Base-by-base conservation (phyloP, 768 basidiomycete species). In the Pisolithus albus region DNA sequence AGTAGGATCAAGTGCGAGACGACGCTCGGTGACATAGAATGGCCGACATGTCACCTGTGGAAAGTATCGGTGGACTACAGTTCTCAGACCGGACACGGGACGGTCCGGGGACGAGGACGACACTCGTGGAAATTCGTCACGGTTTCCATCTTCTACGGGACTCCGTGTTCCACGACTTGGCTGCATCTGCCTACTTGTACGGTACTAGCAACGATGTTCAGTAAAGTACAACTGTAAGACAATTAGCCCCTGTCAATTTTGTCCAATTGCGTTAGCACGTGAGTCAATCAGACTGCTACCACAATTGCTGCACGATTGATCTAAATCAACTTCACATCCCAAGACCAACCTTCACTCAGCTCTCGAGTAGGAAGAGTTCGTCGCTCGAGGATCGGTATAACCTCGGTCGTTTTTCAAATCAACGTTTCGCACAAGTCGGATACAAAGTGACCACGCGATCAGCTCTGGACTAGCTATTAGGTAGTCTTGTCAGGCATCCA, bases 401-500 rank as follows among this genome's bases (percentile, higher is more conserved):
- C 26, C 7, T 11, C 21, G 11, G 19, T 42, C 41, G 41, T 21
- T 42, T 19, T 19, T 19, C 21, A 23, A 42, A 42, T 21, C 21
- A 24, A 42, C 21, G 15, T 21, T 24, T 19, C 41, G 10, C 6
- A 21, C 41, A 21, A 19, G 19, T 11, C 41, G 34, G 34, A 23
- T 42, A 42, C 41, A 26, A 37, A 36, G 13, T 41, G 49, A 28
- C 42, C 42, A 42, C 51, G 40, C 50, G 49, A 59, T 55, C 56
- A 57, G 52, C 57, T 50, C 51, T 10, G 56, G 53, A 49, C 62
- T 52, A 18, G 40, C 26, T 7, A 26, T n/a, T n/a, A n/a, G n/a
- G 26, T 23, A 23, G 40, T 41, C 50, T 50, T 55, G 56, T 57
- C 50, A 52, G 47, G 51, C 49, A 40, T 52, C 57, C 61, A 48